phyloP scores from a whole-genome alignment of 2,329 filamentous ascomycete genomes.

The Xylariaceae sp. region DNA sequence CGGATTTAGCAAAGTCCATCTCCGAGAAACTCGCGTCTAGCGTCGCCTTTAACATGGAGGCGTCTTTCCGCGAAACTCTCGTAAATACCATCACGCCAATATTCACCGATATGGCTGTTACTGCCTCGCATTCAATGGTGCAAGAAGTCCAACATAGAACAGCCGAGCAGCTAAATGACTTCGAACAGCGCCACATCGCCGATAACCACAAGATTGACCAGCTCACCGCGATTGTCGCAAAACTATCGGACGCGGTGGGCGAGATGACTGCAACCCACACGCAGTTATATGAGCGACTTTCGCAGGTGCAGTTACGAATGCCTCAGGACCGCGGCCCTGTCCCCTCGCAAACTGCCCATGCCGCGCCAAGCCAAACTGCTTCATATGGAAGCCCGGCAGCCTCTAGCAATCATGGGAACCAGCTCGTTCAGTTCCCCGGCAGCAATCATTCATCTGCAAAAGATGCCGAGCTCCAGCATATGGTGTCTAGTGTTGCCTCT shows the following conservation, averaged over 20 bases:
- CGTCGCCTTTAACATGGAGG: constrained; percentile 63
- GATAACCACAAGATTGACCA: constrained; percentile 65
- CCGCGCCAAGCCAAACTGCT: constrained; percentile 21
- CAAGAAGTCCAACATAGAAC: constrained; percentile 62
- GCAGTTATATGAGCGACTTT: constrained; percentile 60
- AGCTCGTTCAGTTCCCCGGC: constrained; percentile 36
- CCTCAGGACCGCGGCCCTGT: constrained; percentile 35
- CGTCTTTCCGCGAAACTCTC: constrained; percentile 57
- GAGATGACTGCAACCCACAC: constrained; percentile 64
- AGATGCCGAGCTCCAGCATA: constrained; percentile 50
- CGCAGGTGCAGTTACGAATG: constrained; percentile 51
- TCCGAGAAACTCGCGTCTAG: constrained; percentile 65
- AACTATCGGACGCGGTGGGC: constrained; percentile 62
- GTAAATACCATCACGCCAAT: constrained; percentile 60
- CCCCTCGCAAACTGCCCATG: constrained; percentile 18
- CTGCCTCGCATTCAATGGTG: constrained; percentile 62
- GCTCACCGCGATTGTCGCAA: constrained; percentile 60
- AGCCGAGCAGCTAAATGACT: constrained; percentile 44
- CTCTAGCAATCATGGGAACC: constrained; percentile 29
- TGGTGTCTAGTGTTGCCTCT: constrained; percentile 54
- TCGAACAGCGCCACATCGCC: constrained; percentile 46
- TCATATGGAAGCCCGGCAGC: constrained; percentile 29
- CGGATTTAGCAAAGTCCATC: constrained; percentile 66
- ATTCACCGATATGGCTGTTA: constrained; percentile 58
- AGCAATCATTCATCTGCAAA: constrained; percentile 40